A percentile compares a stretch with the other conserved stretches of the same genome.
Conservation (phyloP, 192 early-diverging fungal species). For the Coemansia pectinata region DNA sequence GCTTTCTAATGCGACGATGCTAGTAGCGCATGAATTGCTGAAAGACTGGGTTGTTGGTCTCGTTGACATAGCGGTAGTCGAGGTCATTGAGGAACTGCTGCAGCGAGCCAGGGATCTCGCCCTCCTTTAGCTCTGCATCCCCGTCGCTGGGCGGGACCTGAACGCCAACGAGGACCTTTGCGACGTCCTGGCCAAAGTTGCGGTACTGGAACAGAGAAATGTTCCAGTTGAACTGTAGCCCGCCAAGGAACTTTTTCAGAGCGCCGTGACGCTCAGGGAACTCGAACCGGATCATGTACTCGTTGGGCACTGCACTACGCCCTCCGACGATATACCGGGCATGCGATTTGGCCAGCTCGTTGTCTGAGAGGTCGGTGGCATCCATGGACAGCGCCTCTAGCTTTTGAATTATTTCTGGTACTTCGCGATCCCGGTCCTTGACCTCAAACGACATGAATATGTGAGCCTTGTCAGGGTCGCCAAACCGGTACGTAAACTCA, state of each 20-base stretch:
- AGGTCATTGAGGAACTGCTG: constrained; percentile 78
- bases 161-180: constrained; percentile 89
- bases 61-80: constrained; percentile 87
- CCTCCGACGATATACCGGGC: constrained; percentile 94
- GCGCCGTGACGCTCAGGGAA: constrained; percentile 97
- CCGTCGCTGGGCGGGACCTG: constrained; percentile 76
- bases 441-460: constrained; percentile 92
- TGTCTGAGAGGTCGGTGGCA: constrained; percentile 82
- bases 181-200: constrained; percentile 95
- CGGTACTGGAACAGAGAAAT: constrained; percentile 96
- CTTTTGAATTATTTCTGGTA: constrained; percentile 66
- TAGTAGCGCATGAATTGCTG: constrained; percentile 72
- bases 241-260: constrained; percentile 79
- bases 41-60: constrained; percentile 89
- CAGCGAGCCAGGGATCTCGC: constrained; percentile 56
- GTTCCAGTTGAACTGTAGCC: constrained; percentile 68
- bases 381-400: constrained; percentile 65
- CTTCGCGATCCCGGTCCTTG: constrained; percentile 66
- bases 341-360: constrained; percentile 97
- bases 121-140: constrained; percentile 15
- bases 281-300: constrained; percentile 90
- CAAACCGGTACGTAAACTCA: constrained; percentile 86
- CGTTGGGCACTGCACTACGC: constrained; percentile 71
- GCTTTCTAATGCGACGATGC: not conserved
- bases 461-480: constrained; percentile 72